Evolutionary conservation across 164 flowering plant species (phyloP).

Genomic region (Buxus sempervirens): DNA sequence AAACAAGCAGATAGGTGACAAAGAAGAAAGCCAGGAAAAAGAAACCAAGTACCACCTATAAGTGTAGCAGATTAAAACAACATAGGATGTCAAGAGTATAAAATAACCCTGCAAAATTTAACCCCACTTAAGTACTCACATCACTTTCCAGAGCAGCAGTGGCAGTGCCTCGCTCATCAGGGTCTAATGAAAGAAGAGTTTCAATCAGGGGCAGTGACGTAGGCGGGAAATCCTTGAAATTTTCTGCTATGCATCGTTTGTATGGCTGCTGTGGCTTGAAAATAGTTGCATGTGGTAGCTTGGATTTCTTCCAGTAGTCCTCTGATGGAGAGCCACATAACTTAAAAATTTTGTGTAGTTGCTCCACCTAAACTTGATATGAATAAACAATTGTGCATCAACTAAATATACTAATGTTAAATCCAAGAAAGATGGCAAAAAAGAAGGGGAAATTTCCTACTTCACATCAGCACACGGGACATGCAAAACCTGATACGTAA

Average conservation of each 20-base stretch:
- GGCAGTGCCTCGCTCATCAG: conserved; percentile 72
- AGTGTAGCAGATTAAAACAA: neutral
- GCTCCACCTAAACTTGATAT: conserved; percentile 64
- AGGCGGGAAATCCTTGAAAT: conserved; percentile 76
- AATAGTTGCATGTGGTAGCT: conserved; percentile 79
- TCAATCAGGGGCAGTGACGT: conserved; percentile 66
- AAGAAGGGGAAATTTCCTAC: neutral
- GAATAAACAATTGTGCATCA: neutral
- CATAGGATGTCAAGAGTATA: neutral
- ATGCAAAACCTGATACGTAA: neutral
- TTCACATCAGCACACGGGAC: neutral
- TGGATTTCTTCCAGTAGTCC: conserved; percentile 81
- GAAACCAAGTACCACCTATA: neutral
- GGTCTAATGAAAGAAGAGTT: conserved; percentile 79
- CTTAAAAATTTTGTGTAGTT: conserved; percentile 91
- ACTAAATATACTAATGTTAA: neutral
- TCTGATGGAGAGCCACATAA: conserved; percentile 96
- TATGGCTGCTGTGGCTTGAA: conserved; percentile 91
- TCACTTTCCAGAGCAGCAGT: conserved; percentile 71
- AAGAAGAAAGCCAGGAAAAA: neutral
- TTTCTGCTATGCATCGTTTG: conserved; percentile 64
- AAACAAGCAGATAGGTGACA: neutral
- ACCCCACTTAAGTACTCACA: conserved; percentile 45
- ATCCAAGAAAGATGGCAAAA: neutral
- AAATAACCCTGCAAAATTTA: neutral